Evolutionary conservation across 2,329 filamentous ascomycete genomes (phyloP).

Genomic region (Phaeosphaeria sp.): DNA sequence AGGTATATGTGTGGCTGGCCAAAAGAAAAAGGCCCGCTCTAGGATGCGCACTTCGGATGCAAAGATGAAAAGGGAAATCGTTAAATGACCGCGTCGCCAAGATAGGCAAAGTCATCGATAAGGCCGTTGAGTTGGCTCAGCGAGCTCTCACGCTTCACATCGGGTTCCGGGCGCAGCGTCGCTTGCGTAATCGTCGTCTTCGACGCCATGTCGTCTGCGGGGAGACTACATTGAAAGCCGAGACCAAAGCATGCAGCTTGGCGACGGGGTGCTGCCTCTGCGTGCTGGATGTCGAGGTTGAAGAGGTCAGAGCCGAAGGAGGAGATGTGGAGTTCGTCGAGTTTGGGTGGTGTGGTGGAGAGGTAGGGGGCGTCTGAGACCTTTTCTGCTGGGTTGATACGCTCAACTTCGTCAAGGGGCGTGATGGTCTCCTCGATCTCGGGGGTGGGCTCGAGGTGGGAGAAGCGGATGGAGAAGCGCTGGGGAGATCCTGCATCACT

Average conservation of each 20-base stretch:
- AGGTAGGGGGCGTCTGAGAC: constrained; percentile 11
- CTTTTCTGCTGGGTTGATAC: constrained; percentile 13
- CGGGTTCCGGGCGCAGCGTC: constrained; percentile 11
- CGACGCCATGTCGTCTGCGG: constrained; percentile 33
- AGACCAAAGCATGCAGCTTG: constrained; percentile 42
- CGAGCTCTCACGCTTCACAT: constrained; percentile 27
- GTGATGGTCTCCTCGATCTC: constrained; percentile 6
- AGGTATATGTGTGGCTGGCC: background rate
- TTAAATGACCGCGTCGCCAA: constrained; percentile 40
- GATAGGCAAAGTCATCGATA: constrained; percentile 43
- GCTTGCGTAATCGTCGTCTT: constrained; percentile 37
- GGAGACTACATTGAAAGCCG: constrained; percentile 45
- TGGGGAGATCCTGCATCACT: constrained; percentile 32
- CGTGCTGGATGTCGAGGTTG: constrained; percentile 30
- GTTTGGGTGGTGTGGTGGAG: constrained; percentile 28
- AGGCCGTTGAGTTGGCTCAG: constrained; percentile 33
- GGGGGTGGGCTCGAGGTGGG: constrained; percentile 14
- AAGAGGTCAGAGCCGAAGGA: constrained; percentile 40
- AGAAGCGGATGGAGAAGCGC: constrained; percentile 28
- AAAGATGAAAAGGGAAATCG: background rate
- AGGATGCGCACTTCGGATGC: background rate
- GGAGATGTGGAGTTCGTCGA: constrained; percentile 34
- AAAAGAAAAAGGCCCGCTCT: no score
- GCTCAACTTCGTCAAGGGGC: constrained; percentile 10
- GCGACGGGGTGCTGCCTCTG: constrained; percentile 31